Evolutionary conservation across 768 basidiomycete species (phyloP).

Genomic region (Phanerochaete sordida): DNA sequence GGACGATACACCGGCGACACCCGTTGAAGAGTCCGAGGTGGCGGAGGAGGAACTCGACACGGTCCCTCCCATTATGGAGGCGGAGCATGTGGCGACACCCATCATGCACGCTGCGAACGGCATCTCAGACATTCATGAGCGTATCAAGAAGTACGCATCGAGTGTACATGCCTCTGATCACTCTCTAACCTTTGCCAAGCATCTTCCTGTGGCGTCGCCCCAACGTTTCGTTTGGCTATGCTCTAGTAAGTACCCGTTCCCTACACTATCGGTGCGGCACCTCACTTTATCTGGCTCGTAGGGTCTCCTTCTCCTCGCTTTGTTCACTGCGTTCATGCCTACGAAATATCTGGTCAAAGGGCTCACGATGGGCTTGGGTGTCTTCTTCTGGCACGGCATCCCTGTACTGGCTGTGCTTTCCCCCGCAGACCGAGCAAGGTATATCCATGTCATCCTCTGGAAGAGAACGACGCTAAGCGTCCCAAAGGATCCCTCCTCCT

Average conservation of each 20-base stretch:
- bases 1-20: neutral
- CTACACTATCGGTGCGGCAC: neutral
- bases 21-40: neutral
- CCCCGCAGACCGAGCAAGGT: constrained; percentile 44
- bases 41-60: constrained; percentile 15
- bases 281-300: constrained; percentile 21
- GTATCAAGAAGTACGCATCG: constrained; percentile 58
- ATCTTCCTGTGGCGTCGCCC: constrained; percentile 68
- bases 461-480: neutral
- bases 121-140: constrained; percentile 59
- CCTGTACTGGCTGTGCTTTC: constrained; percentile 55
- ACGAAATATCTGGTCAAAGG: constrained; percentile 47
- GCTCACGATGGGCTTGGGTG: constrained; percentile 42
- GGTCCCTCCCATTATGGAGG: constrained; percentile 26
- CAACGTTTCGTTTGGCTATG: constrained; percentile 45
- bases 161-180: neutral
- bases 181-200: constrained; percentile 28
- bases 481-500: constrained; percentile 40
- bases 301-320: constrained; percentile 36
- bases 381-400: constrained; percentile 59
- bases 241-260: constrained; percentile 33
- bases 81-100: constrained; percentile 38
- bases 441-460: constrained; percentile 12
- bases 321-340: constrained; percentile 41
- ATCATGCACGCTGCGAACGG: constrained; percentile 40